Percentiles rank a stretch among this genome's conserved stretches.
phyloP scores from a whole-genome alignment of 1,284 basidiomycete species.

The Cutaneotrichosporon sp. region DNA sequence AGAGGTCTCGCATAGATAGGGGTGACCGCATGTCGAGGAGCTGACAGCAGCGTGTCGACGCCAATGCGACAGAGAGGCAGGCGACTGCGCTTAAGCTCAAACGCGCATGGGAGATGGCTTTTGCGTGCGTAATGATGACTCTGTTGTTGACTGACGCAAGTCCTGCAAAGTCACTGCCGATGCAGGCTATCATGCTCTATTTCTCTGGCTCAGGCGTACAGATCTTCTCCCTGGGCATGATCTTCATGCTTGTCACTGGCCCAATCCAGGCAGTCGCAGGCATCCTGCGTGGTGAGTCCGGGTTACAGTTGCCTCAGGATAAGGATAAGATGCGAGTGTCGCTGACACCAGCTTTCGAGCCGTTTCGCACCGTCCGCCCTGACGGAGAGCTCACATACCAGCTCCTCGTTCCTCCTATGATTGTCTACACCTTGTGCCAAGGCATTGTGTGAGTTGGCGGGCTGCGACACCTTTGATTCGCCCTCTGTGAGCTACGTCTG shows the following conservation, averaged over 20 bases:
- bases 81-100: slow-evolving; percentile 61
- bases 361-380: slow-evolving; percentile 29
- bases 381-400: slow-evolving; percentile 28
- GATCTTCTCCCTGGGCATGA: slow-evolving; percentile 88
- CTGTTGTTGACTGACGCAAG: slow-evolving; percentile 19
- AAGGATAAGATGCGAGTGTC: no score
- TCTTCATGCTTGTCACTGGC: slow-evolving; percentile 76
- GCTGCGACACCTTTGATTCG: no score
- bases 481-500: not conserved
- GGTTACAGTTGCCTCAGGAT: no score
- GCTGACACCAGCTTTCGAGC: slow-evolving; percentile 43
- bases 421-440: slow-evolving; percentile 44
- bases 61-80: slow-evolving; percentile 13
- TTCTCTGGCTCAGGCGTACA: slow-evolving; percentile 90
- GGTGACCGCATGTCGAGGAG: no score
- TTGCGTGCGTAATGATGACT: slow-evolving; percentile 48
- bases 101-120: slow-evolving; percentile 81
- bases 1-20: no score
- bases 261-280: slow-evolving; percentile 72
- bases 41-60: not conserved
- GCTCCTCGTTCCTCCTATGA: slow-evolving; percentile 39
- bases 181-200: slow-evolving; percentile 94
- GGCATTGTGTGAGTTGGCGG: slow-evolving; percentile 38
- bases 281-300: slow-evolving; percentile 66
- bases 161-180: slow-evolving; percentile 80